Evolutionary conservation across 2,329 filamentous ascomycete genomes (phyloP), one percentile per base, ranked within the genome.

Genomic region (Stachybotrys echinatus): DNA sequence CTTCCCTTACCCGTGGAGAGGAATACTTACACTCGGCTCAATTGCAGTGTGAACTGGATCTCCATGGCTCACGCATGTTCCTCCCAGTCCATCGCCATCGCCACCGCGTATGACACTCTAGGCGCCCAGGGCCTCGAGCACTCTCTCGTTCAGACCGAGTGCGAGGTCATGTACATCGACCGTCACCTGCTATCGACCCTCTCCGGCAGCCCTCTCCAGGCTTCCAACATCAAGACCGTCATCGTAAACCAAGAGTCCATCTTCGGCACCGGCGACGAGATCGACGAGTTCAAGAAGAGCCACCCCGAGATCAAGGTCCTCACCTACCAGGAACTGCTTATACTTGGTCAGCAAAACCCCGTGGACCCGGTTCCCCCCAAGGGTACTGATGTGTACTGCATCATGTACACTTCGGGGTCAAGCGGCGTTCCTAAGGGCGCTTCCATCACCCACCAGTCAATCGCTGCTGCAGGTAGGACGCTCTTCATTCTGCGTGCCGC

Each of bases 71-170:
- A 95, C 66, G 80, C 72, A 42, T 75, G 87, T 81, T 73, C 84
- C 19, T 92, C 91, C 17, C 92, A 97, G 70, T 92, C 89, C 42
- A 83, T 96, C 67, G 84, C 89, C 52, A 92, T 96, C 58, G 92
- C 96, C 47, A 97, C 92, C 43, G 91, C 92, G 46, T 96, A 96
- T 70, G 92, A 96, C 68, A 95, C 91, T 23, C 85, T 96, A 42
- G 92, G 92, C 48, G 81, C 89, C 61, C 83, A 85, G 54, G 92
- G 91, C 44, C 80, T 96, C 55, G 84, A 87, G 72, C 91, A 95
- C 74, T 95, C 91, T 3, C 80, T 96, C 55, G 76, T 84, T 20
- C 88, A 95, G 71, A 94, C 90, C 48, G 76, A 84, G 54, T 87
- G 89, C 48, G 84, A 84, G 60, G 85, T 86, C 67, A 92, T 96